Conservation (phyloP, 2,329 filamentous ascomycete genomes). For the Colletotrichum orbiculare region DNA sequence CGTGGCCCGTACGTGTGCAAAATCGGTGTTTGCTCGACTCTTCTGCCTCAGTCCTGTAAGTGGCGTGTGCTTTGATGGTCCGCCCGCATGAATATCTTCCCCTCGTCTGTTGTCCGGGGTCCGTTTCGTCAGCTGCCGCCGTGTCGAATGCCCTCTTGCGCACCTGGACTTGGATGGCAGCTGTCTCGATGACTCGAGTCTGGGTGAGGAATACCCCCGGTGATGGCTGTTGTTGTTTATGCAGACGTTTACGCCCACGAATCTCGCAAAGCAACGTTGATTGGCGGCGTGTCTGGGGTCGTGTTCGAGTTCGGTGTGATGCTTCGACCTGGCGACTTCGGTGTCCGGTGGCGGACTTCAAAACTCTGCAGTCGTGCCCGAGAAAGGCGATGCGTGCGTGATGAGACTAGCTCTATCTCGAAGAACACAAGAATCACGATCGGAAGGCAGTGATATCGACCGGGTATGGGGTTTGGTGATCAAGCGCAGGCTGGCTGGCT, state of each 20-base stretch:
- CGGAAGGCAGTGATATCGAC: neutral
- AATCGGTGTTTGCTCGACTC: neutral
- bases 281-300: neutral
- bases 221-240: neutral
- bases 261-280: neutral
- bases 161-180: neutral
- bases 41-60: too few relatives aligned
- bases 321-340: neutral
- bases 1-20: neutral
- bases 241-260: too few relatives aligned
- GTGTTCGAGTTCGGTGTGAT: conserved; percentile 4
- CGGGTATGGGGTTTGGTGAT: neutral
- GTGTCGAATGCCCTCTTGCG: neutral
- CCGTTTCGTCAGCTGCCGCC: conserved; percentile 18
- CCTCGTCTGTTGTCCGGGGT: neutral
- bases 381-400: neutral
- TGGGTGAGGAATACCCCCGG: neutral
- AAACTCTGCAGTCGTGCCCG: neutral
- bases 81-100: conserved; percentile 6
- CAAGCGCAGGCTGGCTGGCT: conserved; percentile 29
- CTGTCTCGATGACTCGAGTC: neutral
- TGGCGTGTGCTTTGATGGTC: neutral
- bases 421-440: neutral
- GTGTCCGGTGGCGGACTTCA: neutral
- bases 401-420: conserved; percentile 4